Evolutionary conservation across 441 rosid species (phyloP).

Genomic region (Euphorbia corollata): DNA sequence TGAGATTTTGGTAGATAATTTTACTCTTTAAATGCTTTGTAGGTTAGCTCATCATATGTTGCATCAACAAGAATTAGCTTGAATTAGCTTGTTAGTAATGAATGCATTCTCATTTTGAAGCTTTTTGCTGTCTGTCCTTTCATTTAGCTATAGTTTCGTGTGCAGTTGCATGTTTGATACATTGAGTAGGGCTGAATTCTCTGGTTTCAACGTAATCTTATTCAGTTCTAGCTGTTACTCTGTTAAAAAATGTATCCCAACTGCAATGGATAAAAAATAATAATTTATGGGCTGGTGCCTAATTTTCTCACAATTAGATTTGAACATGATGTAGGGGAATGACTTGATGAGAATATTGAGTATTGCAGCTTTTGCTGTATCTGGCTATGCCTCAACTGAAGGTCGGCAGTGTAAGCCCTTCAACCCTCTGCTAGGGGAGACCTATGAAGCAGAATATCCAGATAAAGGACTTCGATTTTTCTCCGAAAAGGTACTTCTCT

Average conservation of each 20-base stretch:
- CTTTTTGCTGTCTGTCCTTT: background rate
- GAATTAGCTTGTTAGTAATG: background rate
- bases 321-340: slow-evolving; percentile 55
- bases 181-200: background rate
- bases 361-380: slow-evolving; percentile 93
- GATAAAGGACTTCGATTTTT: slow-evolving; percentile 93
- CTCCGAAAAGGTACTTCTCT: slow-evolving; percentile 64
- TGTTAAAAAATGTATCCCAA: too few relatives aligned
- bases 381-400: slow-evolving; percentile 97
- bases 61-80: background rate
- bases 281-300: too few relatives aligned
- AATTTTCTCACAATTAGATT: slow-evolving; percentile 5
- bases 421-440: slow-evolving; percentile 93
- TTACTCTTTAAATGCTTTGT: slow-evolving; percentile 7
- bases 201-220: slow-evolving; percentile 8
- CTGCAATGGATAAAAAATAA: too few relatives aligned
- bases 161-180: background rate
- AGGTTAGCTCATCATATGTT: slow-evolving; percentile 2
- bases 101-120: background rate
- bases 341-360: slow-evolving; percentile 90
- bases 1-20: slow-evolving; percentile 18
- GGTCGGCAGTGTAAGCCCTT: slow-evolving; percentile 97
- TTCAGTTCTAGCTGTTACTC: too few relatives aligned
- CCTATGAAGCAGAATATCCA: slow-evolving; percentile 92
- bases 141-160: background rate